phyloP scores from a whole-genome alignment of 2,329 filamentous ascomycete genomes.

The Diplodia sapinea region DNA sequence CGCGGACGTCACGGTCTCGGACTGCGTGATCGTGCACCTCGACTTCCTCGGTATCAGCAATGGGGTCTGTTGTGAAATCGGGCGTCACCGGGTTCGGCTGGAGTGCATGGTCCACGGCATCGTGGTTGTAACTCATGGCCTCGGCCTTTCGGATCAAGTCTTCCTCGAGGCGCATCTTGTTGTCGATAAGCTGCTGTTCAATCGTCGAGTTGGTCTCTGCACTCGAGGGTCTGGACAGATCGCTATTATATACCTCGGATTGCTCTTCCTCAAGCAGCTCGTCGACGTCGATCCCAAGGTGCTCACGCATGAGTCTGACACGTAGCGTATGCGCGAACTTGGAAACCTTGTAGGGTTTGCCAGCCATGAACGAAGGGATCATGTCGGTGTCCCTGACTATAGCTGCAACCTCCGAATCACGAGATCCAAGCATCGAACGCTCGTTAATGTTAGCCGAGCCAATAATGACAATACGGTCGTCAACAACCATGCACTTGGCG shows the following conservation, averaged over 20 bases:
- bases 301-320: slow-evolving; percentile 93
- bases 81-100: neutral
- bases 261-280: slow-evolving; percentile 62
- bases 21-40: slow-evolving; percentile 56
- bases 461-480: slow-evolving; percentile 91
- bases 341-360: slow-evolving; percentile 85
- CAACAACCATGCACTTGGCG: slow-evolving; percentile 94
- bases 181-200: slow-evolving; percentile 47
- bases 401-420: slow-evolving; percentile 91
- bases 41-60: slow-evolving; percentile 53
- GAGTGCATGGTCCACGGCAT: slow-evolving; percentile 58
- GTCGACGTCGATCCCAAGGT: slow-evolving; percentile 94
- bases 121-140: slow-evolving; percentile 75
- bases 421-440: slow-evolving; percentile 87
- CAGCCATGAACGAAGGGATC: slow-evolving; percentile 89
- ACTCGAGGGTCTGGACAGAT: slow-evolving; percentile 58
- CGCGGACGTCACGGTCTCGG: slow-evolving; percentile 77
- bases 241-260: slow-evolving; percentile 65
- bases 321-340: slow-evolving; percentile 92
- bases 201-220: slow-evolving; percentile 44
- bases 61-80: slow-evolving; percentile 62
- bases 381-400: slow-evolving; percentile 92
- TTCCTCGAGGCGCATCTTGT: slow-evolving; percentile 56
- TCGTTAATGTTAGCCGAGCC: slow-evolving; percentile 99
- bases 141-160: slow-evolving; percentile 64